A percentile compares a stretch with the other conserved stretches of the same genome.
Evolutionary conservation across 2,329 filamentous ascomycete species (phyloP).

Genomic region (Graphium sp.): DNA sequence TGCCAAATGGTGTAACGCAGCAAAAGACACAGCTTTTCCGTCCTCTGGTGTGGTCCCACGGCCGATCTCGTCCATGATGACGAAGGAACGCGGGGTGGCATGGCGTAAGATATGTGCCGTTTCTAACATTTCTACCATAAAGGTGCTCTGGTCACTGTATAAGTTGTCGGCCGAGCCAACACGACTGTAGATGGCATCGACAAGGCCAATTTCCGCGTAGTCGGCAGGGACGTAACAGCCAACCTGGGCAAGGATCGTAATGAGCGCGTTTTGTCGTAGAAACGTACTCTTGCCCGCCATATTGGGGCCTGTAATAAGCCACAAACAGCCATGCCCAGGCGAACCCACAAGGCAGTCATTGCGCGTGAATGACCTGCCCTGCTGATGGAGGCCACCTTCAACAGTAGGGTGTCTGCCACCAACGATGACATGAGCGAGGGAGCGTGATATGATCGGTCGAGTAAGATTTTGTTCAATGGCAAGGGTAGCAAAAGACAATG

Average conservation of each 20-base stretch:
- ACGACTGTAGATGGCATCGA: constrained; percentile 92
- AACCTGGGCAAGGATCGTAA: constrained; percentile 82
- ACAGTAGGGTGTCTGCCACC: constrained; percentile 88
- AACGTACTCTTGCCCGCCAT: constrained; percentile 98
- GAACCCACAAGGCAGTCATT: constrained; percentile 78
- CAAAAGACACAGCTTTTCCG: constrained; percentile 78
- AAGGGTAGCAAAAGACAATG: constrained; percentile 67
- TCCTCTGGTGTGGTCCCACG: constrained; percentile 88
- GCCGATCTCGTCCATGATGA: constrained; percentile 97
- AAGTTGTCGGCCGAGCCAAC: constrained; percentile 89
- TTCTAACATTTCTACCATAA: constrained; percentile 99
- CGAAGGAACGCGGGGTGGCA: constrained; percentile 72
- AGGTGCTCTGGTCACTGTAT: constrained; percentile 89
- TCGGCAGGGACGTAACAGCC: constrained; percentile 85
- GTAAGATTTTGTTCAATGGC: constrained; percentile 58
- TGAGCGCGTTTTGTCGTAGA: constrained; percentile 84
- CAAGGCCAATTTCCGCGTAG: constrained; percentile 71
- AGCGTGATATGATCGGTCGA: constrained; percentile 54
- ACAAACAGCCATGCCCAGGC: constrained; percentile 43
- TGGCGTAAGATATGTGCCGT: constrained; percentile 77
- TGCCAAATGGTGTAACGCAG: constrained; percentile 71
- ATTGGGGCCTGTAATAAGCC: constrained; percentile 72
- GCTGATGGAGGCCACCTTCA: constrained; percentile 61
- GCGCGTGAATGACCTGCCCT: constrained; percentile 65
- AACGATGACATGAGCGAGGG: constrained; percentile 55